A percentile compares a stretch with the other conserved stretches of the same genome.
These are phyloP conservation scores for Xylaria scruposa DNA, from an alignment of 495 filamentous ascomycete genomes.

Conservation along the genomic window DNA sequence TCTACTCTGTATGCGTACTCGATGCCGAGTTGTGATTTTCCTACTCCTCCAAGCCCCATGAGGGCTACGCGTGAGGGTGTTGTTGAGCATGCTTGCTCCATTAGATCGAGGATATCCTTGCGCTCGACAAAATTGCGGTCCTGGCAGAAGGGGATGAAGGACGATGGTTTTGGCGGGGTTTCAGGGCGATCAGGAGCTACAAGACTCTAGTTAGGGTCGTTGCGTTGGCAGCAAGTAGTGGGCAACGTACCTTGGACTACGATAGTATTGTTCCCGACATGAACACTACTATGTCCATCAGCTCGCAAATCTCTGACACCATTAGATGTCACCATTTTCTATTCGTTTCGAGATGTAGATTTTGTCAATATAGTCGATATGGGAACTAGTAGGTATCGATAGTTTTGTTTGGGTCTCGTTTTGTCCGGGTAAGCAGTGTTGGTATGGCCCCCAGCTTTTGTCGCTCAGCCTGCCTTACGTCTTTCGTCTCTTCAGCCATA, in stretches of 20 bases:
- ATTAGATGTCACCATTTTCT: neutral
- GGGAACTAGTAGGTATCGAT: neutral
- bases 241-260: neutral
- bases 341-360: neutral
- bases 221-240: neutral
- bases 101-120: constrained; percentile 38
- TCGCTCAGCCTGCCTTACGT: neutral
- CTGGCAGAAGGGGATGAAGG: constrained; percentile 45
- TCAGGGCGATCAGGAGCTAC: constrained; percentile 28
- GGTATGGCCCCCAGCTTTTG: no score
- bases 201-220: neutral
- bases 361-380: neutral
- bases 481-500: neutral
- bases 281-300: neutral
- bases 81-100: constrained; percentile 38
- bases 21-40: constrained; percentile 43
- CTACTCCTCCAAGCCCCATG: constrained; percentile 36
- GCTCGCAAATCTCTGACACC: neutral
- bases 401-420: no score
- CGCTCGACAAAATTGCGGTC: constrained; percentile 45
- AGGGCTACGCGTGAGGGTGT: constrained; percentile 31
- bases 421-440: no score
- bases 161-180: constrained; percentile 35
- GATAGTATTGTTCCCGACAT: neutral
- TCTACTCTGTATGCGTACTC: constrained; percentile 48